Conservation (phyloP, 768 basidiomycete genomes). For the Tylopilus balloui region DNA sequence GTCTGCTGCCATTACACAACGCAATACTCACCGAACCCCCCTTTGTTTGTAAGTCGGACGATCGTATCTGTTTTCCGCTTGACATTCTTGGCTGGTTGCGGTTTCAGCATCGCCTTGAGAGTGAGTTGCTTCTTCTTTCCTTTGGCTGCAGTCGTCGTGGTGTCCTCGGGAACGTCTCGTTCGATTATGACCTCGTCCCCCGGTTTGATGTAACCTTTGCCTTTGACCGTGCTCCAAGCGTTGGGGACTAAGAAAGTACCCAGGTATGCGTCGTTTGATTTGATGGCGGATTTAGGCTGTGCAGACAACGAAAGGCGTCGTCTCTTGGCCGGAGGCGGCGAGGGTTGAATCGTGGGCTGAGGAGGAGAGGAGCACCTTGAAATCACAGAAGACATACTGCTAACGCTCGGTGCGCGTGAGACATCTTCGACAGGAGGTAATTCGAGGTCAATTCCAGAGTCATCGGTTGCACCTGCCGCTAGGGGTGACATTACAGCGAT, state of each 20-base stretch:
- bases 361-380: slow-evolving; percentile 27
- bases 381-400: slow-evolving; percentile 33
- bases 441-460: slow-evolving; percentile 34
- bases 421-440: slow-evolving; percentile 30
- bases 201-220: slow-evolving; percentile 61
- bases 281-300: slow-evolving; percentile 10
- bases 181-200: slow-evolving; percentile 59
- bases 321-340: slow-evolving; percentile 46
- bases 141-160: slow-evolving; percentile 26
- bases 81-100: slow-evolving; percentile 41
- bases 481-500: slow-evolving; percentile 19
- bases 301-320: slow-evolving; percentile 41
- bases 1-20: not conserved
- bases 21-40: slow-evolving; percentile 56
- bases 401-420: slow-evolving; percentile 40
- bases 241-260: slow-evolving; percentile 67
- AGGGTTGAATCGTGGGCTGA: slow-evolving; percentile 3
- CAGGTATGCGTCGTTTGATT: slow-evolving; percentile 42
- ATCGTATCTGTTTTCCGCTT: slow-evolving; percentile 60
- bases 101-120: slow-evolving; percentile 62
- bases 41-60: slow-evolving; percentile 59
- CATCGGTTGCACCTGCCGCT: slow-evolving; percentile 33
- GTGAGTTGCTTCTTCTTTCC: slow-evolving; percentile 59
- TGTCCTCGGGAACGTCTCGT: slow-evolving; percentile 46
- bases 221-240: slow-evolving; percentile 76